Conservation (phyloP, 371 early-diverging fungal genomes). For the Mucor saturninus region DNA sequence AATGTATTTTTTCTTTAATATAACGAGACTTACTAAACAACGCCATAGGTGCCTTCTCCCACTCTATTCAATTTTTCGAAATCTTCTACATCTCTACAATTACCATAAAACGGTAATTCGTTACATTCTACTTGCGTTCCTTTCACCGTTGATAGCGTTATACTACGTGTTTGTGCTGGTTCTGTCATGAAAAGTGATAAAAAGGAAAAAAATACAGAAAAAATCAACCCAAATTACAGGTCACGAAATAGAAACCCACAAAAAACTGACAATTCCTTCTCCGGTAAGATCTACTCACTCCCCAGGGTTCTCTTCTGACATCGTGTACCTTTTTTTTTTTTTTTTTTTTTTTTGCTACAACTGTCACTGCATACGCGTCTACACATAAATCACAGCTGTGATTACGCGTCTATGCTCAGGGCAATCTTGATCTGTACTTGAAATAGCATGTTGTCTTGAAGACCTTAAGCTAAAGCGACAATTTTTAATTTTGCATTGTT, state of each 20-base stretch:
- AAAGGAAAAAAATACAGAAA: neutral
- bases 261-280: too few species aligned
- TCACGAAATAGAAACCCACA: neutral
- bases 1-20: neutral
- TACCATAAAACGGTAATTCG: slow-evolving; percentile 54
- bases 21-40: slow-evolving; percentile 71
- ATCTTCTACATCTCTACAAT: slow-evolving; percentile 67
- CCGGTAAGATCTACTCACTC: too few species aligned
- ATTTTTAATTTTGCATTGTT: too few species aligned
- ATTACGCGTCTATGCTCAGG: too few species aligned
- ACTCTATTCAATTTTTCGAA: slow-evolving; percentile 73
- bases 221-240: neutral
- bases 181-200: slow-evolving; percentile 6
- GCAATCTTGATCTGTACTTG: too few species aligned
- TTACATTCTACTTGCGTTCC: slow-evolving; percentile 32
- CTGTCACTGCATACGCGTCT: too few species aligned
- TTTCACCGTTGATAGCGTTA: slow-evolving; percentile 35
- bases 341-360: too few species aligned
- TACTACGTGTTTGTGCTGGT: slow-evolving; percentile 10
- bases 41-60: slow-evolving; percentile 88
- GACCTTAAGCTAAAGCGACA: too few species aligned
- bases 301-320: neutral
- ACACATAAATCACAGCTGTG: too few species aligned
- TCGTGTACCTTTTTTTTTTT: neutral
- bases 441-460: too few species aligned